Evolutionary conservation across 345 rosid genomes (phyloP), one percentile per base, ranked within the genome.

Genomic region (Hibiscus tridactylites): DNA sequence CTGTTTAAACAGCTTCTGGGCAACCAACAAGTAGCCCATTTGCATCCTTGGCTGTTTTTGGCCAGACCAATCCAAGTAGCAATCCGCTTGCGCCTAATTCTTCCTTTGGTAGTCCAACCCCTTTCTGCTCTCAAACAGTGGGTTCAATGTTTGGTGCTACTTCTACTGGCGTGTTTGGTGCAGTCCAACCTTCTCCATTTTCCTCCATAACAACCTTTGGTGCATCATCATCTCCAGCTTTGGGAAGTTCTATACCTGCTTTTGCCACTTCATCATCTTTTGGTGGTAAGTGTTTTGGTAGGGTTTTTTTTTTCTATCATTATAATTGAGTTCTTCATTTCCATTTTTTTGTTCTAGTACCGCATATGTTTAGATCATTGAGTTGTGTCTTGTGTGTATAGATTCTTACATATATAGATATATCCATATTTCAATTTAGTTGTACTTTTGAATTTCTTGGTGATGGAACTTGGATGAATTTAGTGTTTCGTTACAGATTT

Each of bases 151-250:
- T 95, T 71, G 99, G 98, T 39, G 92, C 91, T 28, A 90, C 96
- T 77, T 85, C 99, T 61, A 92, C 97, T 4, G 97, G 99, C 19
- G 86, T 90, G 78, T 92, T 95, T 85, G 96, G 96, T 52, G 74
- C 87, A 44, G 24, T 90, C 47, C 93, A 81, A 73, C 26, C 91
- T 42, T 83, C 96, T 5, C 90, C 91, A 12, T 91, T 91, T 61
- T 75, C 89, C 13, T 82, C 97, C 26, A 76, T 83, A 8, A 49
- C 93, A 57, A 71, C 92, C 46, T 95, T 95, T 88, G 97, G 94
- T 74, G 89, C 88, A 61, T 78, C 93, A 28, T 87, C 97, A 49
- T 81, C 98, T 4, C 89, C 92, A 21, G 83, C 89, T 39, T 90
- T 93, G 80, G 94, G 94, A 28, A 78, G 78, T 77, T 83, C 93